Conservation (phyloP, 495 filamentous ascomycete species). For the Daldinia grandis region DNA sequence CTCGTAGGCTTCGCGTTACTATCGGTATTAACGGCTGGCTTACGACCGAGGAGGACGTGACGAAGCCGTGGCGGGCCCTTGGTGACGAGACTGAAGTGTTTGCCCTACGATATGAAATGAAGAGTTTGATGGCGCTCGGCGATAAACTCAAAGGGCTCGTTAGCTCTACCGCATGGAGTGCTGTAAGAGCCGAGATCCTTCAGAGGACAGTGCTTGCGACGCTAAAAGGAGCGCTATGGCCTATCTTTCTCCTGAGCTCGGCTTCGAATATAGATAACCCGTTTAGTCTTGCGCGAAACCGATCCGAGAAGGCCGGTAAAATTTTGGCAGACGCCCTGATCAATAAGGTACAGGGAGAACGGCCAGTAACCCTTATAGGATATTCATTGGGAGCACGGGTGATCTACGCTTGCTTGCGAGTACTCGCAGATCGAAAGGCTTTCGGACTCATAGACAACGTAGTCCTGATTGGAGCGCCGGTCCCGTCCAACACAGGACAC, state of each 20-base stretch:
- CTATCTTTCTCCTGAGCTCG: slow-evolving; percentile 71
- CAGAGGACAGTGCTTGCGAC: slow-evolving; percentile 78
- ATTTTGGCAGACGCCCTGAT: slow-evolving; percentile 86
- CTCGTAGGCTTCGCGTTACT: slow-evolving; percentile 74
- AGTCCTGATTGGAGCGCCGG: slow-evolving; percentile 82
- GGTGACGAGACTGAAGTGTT: slow-evolving; percentile 75
- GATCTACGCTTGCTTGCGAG: slow-evolving; percentile 77
- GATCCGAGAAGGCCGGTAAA: slow-evolving; percentile 83
- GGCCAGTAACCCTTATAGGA: slow-evolving; percentile 83
- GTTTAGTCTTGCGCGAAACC: slow-evolving; percentile 76
- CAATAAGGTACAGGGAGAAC: slow-evolving; percentile 83
- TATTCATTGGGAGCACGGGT: slow-evolving; percentile 86
- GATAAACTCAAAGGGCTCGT: slow-evolving; percentile 73
- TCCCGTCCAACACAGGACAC: slow-evolving; percentile 68
- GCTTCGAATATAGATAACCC: slow-evolving; percentile 82
- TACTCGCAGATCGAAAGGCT: slow-evolving; percentile 71
- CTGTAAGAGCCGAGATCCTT: slow-evolving; percentile 75
- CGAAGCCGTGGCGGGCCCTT: slow-evolving; percentile 79
- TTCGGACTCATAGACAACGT: slow-evolving; percentile 85
- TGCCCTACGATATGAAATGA: slow-evolving; percentile 81
- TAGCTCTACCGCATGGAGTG: slow-evolving; percentile 73
- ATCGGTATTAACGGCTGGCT: slow-evolving; percentile 90
- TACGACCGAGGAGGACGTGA: slow-evolving; percentile 71
- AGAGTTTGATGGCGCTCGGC: slow-evolving; percentile 76
- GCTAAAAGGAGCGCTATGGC: slow-evolving; percentile 78